Base-by-base conservation (phyloP, 192 early-diverging fungal species). In the Coemansia sp. region DNA sequence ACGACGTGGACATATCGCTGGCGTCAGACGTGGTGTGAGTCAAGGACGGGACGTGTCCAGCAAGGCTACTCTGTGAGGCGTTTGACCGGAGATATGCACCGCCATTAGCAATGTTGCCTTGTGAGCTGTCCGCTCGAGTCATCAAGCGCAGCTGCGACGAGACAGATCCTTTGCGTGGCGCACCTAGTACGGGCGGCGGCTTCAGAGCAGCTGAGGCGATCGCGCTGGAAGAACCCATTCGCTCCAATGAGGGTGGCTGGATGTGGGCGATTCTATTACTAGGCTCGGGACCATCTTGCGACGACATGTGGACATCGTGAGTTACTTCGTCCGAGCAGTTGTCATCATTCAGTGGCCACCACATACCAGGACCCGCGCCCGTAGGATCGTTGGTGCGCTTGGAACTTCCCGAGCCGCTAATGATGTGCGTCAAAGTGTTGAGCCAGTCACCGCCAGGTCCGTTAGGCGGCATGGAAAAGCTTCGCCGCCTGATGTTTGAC, bases 281-380 rank as follows among this genome's bases (percentile, higher is more conserved):
- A n/a, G 38, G 6, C 11, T 82, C 75, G 6, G 46, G 15, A 4
- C 40, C 52, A 40, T 75, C 76, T 2, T 43, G 57, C 2, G 80
- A 67, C 3, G 79, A 57, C 31, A 84, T 62, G 36, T 84, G 77
- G 27, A 79, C 77, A 22, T 84, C 82, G 36, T 79, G 71, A n/a
- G 54, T 38, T 11, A 84, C 72, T 43, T 84, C 82, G 61, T 84
- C 77, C 1, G 82, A 78, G 70, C 76, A 78, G 72, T 78, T 79
- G 72, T 84, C 82, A 61, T 78, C 77, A 51, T 84, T 84, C 16
- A 84, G 77, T 22, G 82, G 82, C 82, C 82, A 84, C 82, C 82
- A 84, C 77, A 79, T 84, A 3, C 82, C 82, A 9, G 82, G 82
- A 3, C 78, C 82, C 16, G 70, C 33, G 29, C 69, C 65, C 41